Conservation (phyloP, 2,329 filamentous ascomycete genomes). For the Arthrobotrys pseudoclavata region DNA sequence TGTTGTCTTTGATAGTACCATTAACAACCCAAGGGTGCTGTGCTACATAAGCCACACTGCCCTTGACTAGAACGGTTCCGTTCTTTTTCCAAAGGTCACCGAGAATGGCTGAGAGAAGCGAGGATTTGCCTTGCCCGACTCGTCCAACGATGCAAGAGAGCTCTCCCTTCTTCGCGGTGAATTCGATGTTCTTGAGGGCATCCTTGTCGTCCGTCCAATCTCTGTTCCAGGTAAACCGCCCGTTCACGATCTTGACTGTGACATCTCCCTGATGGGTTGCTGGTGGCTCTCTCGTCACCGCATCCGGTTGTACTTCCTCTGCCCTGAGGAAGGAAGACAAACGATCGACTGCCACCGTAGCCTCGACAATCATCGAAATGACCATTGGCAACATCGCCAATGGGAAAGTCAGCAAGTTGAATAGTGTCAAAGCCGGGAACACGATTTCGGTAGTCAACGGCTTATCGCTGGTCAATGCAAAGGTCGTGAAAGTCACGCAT, state of each 20-base stretch:
- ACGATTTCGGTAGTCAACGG: slow-evolving; percentile 94
- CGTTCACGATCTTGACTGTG: slow-evolving; percentile 84
- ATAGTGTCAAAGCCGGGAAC: slow-evolving; percentile 90
- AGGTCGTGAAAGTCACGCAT: slow-evolving; percentile 94
- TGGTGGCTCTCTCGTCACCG: slow-evolving; percentile 78
- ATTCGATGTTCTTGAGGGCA: slow-evolving; percentile 85
- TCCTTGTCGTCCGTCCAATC: slow-evolving; percentile 68
- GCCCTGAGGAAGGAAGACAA: slow-evolving; percentile 86
- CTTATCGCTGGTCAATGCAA: slow-evolving; percentile 83
- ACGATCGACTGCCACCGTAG: slow-evolving; percentile 89
- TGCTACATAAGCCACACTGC: slow-evolving; percentile 88
- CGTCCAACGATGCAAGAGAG: slow-evolving; percentile 92
- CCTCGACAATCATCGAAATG: slow-evolving; percentile 95
- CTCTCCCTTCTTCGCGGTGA: slow-evolving; percentile 90
- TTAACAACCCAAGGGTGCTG: slow-evolving; percentile 98
- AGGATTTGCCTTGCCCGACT: slow-evolving; percentile 96
- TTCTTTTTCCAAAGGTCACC: slow-evolving; percentile 92
- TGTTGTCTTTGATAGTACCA: slow-evolving; percentile 95
- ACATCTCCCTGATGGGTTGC: slow-evolving; percentile 86
- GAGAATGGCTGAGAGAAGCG: slow-evolving; percentile 86
- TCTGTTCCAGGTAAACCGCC: slow-evolving; percentile 93
- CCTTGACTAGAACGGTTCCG: slow-evolving; percentile 85
- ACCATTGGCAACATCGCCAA: slow-evolving; percentile 96
- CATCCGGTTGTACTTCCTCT: slow-evolving; percentile 90
- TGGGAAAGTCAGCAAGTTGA: slow-evolving; percentile 96